A percentile compares a stretch with the other conserved stretches of the same genome.
These are phyloP conservation scores for Paramecium pentaurelia DNA, from an alignment of 73 alveolate genomes.

Conservation along the genomic window DNA sequence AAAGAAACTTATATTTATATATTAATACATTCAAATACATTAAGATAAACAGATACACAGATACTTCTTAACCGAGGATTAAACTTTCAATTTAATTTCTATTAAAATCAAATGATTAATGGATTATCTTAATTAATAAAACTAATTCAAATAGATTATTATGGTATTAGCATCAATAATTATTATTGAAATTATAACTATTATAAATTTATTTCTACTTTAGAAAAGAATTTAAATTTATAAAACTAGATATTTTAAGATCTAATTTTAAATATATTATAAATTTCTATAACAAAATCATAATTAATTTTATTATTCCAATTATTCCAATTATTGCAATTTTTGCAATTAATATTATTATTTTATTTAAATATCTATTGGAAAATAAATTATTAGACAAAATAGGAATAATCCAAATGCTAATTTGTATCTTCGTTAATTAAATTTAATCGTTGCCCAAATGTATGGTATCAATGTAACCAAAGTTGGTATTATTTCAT, in stretches of 20 bases:
- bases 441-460: neutral
- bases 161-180: too few relatives aligned
- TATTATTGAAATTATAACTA: too few relatives aligned
- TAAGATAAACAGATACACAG: too few relatives aligned
- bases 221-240: neutral
- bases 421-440: neutral
- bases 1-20: too few relatives aligned
- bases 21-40: neutral
- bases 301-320: neutral
- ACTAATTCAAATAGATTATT: neutral
- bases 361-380: neutral
- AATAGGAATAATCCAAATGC: neutral
- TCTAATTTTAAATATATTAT: neutral
- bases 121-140: too few relatives aligned
- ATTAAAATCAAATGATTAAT: too few relatives aligned
- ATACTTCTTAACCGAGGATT: neutral
- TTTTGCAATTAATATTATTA: neutral
- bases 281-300: neutral
- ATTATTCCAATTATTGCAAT: neutral
- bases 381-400: neutral
- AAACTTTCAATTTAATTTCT: neutral
- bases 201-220: neutral
- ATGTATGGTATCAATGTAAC: neutral
- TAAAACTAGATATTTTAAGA: neutral
- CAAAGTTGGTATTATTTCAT: neutral